Conservation (phyloP, 208 protist genomes). For the Leishmania turanica region DNA sequence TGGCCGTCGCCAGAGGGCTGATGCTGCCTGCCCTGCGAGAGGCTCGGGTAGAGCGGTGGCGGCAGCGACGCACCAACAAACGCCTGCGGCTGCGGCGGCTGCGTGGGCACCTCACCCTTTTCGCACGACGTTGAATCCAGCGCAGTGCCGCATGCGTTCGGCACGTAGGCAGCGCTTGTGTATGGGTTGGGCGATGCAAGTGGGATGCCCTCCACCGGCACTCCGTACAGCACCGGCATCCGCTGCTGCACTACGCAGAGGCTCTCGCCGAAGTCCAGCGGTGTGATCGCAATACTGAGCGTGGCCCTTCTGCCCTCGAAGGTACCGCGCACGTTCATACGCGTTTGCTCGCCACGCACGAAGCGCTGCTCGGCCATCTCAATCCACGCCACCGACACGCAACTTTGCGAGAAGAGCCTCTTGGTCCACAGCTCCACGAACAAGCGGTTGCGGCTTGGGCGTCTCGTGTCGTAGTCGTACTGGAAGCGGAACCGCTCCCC, state of each 20-base stretch:
- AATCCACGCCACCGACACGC: conserved; percentile 52
- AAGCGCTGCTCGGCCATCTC: conserved; percentile 41
- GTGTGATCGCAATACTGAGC: conserved; percentile 31
- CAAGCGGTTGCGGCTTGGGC: conserved; percentile 35
- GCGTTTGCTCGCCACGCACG: conserved; percentile 26
- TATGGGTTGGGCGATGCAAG: conserved; percentile 31
- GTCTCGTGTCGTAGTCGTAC: conserved; percentile 23
- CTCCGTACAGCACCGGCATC: conserved; percentile 11
- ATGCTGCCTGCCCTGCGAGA: background rate
- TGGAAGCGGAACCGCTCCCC: conserved; percentile 57
- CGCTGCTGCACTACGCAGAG: background rate
- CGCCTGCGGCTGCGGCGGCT: conserved; percentile 27
- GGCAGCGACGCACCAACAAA: conserved; percentile 25
- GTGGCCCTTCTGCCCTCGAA: conserved; percentile 43
- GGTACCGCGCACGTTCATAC: conserved; percentile 41
- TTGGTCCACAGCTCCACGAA: conserved; percentile 64
- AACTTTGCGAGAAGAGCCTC: conserved; percentile 47
- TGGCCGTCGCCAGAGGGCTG: background rate
- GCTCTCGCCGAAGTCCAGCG: conserved; percentile 44
- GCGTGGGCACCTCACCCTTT: conserved; percentile 18
- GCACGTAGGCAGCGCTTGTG: conserved; percentile 36
- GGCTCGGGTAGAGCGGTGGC: conserved; percentile 23
- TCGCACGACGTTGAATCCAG: conserved; percentile 7
- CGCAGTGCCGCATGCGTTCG: conserved; percentile 16
- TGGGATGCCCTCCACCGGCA: conserved; percentile 34